Conservation (phyloP, 2,329 filamentous ascomycete genomes). For the Colletotrichum sp. region DNA sequence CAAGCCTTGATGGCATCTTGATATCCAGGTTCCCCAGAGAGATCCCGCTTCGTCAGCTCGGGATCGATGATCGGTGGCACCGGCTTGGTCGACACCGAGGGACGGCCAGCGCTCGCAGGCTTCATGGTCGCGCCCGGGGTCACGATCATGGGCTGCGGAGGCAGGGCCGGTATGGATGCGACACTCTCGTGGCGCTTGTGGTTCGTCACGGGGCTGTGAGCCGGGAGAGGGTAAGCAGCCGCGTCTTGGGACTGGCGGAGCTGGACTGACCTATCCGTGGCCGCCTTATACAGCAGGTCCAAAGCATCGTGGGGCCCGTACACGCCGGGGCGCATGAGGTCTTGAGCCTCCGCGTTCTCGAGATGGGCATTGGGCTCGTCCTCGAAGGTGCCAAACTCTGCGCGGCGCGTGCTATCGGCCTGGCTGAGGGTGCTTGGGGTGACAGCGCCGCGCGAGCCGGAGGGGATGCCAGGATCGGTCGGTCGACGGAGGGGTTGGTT, state of each 20-base stretch:
- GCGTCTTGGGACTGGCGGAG: slow-evolving; percentile 13
- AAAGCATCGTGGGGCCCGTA: slow-evolving; percentile 93
- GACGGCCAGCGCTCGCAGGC: background rate
- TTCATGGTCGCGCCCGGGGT: slow-evolving; percentile 20
- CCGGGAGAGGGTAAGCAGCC: slow-evolving; percentile 15
- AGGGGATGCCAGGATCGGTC: slow-evolving; percentile 33
- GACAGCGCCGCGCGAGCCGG: slow-evolving; percentile 28
- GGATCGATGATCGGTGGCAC: slow-evolving; percentile 51
- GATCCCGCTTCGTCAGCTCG: slow-evolving; percentile 45
- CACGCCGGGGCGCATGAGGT: slow-evolving; percentile 72
- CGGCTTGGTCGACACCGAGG: slow-evolving; percentile 17
- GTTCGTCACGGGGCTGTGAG: slow-evolving; percentile 10
- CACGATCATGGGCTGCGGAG: slow-evolving; percentile 14
- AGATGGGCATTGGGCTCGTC: slow-evolving; percentile 65
- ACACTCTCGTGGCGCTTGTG: slow-evolving; percentile 35
- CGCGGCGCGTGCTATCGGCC: slow-evolving; percentile 24
- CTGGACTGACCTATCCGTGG: slow-evolving; percentile 60
- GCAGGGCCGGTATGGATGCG: slow-evolving; percentile 24
- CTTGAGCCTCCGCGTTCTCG: slow-evolving; percentile 68
- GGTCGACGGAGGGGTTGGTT: slow-evolving; percentile 71
- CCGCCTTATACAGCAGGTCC: slow-evolving; percentile 89
- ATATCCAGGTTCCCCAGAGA: slow-evolving; percentile 58
- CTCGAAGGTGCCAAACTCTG: slow-evolving; percentile 40
- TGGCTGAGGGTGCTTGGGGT: slow-evolving; percentile 34
- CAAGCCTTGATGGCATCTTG: slow-evolving; percentile 82